A percentile compares a stretch with the other conserved stretches of the same genome.
phyloP scores from a whole-genome alignment of 2,329 filamentous ascomycete species.

The Aspergillus ochraceus region DNA sequence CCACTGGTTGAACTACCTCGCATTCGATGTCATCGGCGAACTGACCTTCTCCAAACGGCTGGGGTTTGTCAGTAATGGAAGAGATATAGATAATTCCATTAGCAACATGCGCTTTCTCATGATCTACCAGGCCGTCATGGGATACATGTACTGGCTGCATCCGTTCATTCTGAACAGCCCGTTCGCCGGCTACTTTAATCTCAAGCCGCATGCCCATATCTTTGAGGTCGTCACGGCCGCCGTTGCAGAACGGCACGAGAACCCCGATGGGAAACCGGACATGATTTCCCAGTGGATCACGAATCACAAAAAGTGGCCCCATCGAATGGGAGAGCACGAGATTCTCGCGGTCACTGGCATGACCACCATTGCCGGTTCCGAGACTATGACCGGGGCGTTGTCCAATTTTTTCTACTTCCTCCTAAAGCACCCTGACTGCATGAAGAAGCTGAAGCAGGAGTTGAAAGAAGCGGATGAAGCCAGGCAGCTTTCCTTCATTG shows the following conservation, averaged over 20 bases:
- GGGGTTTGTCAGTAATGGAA: slow-evolving; percentile 33
- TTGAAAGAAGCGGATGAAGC: slow-evolving; percentile 22
- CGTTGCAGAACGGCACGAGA: slow-evolving; percentile 34
- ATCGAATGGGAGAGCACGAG: slow-evolving; percentile 35
- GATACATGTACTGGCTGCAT: slow-evolving; percentile 38
- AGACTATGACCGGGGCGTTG: slow-evolving; percentile 38
- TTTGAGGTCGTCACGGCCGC: slow-evolving; percentile 38
- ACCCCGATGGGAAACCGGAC: slow-evolving; percentile 32
- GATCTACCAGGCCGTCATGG: slow-evolving; percentile 34
- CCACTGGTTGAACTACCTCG: slow-evolving; percentile 42
- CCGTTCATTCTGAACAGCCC: slow-evolving; percentile 39
- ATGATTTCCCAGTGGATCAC: slow-evolving; percentile 41
- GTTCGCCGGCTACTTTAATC: slow-evolving; percentile 34
- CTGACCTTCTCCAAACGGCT: slow-evolving; percentile 38
- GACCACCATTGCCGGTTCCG: slow-evolving; percentile 40
- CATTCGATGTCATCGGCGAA: slow-evolving; percentile 39
- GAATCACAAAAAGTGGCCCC: slow-evolving; percentile 32
- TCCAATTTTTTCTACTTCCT: slow-evolving; percentile 40
- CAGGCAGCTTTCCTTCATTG: slow-evolving; percentile 20
- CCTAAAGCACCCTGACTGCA: slow-evolving; percentile 24
- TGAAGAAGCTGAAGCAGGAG: slow-evolving; percentile 20
- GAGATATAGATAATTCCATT: slow-evolving; percentile 39
- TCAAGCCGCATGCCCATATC: slow-evolving; percentile 39
- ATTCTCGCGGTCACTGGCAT: slow-evolving; percentile 35
- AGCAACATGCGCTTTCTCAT: slow-evolving; percentile 31